A percentile compares a stretch with the other conserved stretches of the same genome.
Conservation (phyloP, 2,329 filamentous ascomycete genomes). For the Monosporascus cannonballus region DNA sequence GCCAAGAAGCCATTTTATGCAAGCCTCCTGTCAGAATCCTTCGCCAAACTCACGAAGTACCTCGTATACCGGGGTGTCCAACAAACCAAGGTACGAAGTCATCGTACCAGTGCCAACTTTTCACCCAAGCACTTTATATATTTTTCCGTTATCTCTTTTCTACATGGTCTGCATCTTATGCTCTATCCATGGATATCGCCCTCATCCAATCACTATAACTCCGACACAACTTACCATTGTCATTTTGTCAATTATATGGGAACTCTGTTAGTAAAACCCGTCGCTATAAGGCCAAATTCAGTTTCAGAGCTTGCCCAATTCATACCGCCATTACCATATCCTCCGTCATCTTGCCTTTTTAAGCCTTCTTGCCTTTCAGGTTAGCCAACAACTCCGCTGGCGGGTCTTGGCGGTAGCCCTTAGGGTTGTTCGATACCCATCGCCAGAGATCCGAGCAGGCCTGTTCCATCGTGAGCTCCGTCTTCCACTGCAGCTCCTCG, state of each 20-base stretch:
- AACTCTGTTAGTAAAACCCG: neutral
- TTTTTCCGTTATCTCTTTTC: no score
- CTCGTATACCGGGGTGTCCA: neutral
- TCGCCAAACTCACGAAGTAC: neutral
- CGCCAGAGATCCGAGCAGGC: slow-evolving; percentile 92
- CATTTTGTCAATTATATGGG: neutral
- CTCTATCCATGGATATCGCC: no score
- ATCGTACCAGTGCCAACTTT: no score
- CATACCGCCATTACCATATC: neutral
- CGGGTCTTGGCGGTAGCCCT: slow-evolving; percentile 89
- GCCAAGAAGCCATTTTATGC: neutral
- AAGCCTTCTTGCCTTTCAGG: slow-evolving; percentile 38
- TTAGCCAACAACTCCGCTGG: slow-evolving; percentile 71
- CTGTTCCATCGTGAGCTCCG: slow-evolving; percentile 82
- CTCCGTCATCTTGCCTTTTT: neutral
- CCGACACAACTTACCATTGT: no score
- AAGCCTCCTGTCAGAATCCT: neutral
- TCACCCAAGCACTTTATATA: no score
- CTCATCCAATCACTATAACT: no score
- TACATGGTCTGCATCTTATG: no score
- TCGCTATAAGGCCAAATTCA: neutral
- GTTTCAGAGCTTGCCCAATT: neutral
- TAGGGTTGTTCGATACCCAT: slow-evolving; percentile 95
- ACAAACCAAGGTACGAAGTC: no score
- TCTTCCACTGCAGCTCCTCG: slow-evolving; percentile 86